Evolutionary conservation across 1,284 basidiomycete species (phyloP).

Genomic region (Athelia sp.): DNA sequence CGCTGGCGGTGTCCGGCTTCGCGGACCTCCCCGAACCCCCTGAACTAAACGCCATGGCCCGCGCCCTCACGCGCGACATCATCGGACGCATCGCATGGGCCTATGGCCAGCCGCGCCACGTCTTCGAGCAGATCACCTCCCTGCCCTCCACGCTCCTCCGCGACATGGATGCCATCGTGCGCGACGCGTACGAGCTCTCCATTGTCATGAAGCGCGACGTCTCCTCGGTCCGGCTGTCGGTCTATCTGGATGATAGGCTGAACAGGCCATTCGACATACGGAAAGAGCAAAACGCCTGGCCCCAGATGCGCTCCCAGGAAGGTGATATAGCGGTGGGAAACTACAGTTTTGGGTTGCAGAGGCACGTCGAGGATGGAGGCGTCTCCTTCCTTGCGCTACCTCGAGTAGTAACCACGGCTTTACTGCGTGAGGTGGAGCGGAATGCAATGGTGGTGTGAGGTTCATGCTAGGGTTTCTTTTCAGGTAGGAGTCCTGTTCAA

Average conservation of each 20-base stretch:
- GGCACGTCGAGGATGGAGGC: not conserved
- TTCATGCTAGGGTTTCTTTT: too few relatives aligned
- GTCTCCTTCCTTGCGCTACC: not conserved
- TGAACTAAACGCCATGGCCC: not conserved
- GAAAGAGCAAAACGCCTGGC: not conserved
- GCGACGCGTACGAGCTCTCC: slow-evolving; percentile 1
- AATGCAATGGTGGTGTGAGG: too few relatives aligned
- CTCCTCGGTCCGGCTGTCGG: not conserved
- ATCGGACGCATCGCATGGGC: not conserved
- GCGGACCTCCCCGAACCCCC: not conserved
- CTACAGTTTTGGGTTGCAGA: not conserved
- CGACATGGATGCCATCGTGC: not conserved
- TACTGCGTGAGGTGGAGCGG: not conserved
- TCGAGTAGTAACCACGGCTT: not conserved
- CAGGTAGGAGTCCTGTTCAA: too few relatives aligned
- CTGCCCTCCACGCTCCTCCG: not conserved
- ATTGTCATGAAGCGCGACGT: slow-evolving; percentile 3
- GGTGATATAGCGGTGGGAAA: not conserved
- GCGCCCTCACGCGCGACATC: not conserved
- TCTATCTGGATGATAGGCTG: not conserved
- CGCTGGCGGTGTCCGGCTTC: not conserved
- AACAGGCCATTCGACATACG: not conserved
- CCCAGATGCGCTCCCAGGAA: not conserved
- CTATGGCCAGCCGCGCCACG: not conserved
- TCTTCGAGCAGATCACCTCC: not conserved